A percentile compares a stretch with the other conserved stretches of the same genome.
Evolutionary conservation across 768 basidiomycete species (phyloP).

Genomic region (Ramaria sp.): DNA sequence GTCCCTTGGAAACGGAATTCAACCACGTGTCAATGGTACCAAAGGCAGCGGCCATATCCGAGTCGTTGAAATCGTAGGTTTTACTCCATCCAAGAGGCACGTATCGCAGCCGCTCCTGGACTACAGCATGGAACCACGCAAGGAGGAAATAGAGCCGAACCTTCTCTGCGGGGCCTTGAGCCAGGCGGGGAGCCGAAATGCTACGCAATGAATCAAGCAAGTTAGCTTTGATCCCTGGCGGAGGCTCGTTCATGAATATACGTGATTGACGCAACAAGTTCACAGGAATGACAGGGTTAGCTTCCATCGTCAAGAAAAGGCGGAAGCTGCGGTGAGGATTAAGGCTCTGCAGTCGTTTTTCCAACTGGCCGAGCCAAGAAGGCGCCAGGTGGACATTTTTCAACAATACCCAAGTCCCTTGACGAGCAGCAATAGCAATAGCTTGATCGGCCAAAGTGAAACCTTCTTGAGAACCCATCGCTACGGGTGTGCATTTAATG

Average conservation of each 20-base stretch:
- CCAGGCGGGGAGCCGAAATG: constrained; percentile 59
- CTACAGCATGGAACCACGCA: constrained; percentile 98
- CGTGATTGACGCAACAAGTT: constrained; percentile 95
- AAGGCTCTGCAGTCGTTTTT: constrained; percentile 91
- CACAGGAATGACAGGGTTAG: constrained; percentile 87
- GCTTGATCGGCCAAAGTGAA: constrained; percentile 93
- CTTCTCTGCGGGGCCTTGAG: constrained; percentile 88
- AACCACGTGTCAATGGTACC: constrained; percentile 91
- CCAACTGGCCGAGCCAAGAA: constrained; percentile 89
- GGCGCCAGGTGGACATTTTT: constrained; percentile 97
- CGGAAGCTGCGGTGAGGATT: constrained; percentile 88
- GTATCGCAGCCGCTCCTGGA: constrained; percentile 94
- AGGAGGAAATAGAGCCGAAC: constrained; percentile 89
- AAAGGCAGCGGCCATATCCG: constrained; percentile 90
- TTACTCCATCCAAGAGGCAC: constrained; percentile 96
- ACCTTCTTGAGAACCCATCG: constrained; percentile 99
- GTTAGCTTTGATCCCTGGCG: constrained; percentile 94
- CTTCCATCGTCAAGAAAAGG: constrained; percentile 97
- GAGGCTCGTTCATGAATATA: constrained; percentile 97
- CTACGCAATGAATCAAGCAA: constrained; percentile 78
- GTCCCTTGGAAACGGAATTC: constrained; percentile 66
- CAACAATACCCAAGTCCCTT: constrained; percentile 91
- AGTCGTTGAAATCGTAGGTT: constrained; percentile 97
- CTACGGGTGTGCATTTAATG: constrained; percentile 76
- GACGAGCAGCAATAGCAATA: constrained; percentile 82